A percentile compares a stretch with the other conserved stretches of the same genome.
phyloP scores from a whole-genome alignment of 1,284 basidiomycete genomes.

The Wallemia hederae region DNA sequence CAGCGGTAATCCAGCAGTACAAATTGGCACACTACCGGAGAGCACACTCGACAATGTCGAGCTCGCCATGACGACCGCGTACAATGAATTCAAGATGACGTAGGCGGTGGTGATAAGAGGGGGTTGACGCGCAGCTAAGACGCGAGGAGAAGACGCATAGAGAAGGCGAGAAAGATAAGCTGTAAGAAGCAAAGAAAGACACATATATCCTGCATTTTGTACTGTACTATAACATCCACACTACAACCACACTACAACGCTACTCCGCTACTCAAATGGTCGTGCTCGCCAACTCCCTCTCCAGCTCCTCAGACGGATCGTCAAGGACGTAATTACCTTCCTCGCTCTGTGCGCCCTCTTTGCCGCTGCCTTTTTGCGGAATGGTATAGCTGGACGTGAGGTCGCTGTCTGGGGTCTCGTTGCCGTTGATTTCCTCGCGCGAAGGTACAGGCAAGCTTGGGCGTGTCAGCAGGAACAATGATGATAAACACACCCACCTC shows the following conservation, averaged over 20 bases:
- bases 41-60: background rate
- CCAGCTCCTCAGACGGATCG: slow-evolving; percentile 57
- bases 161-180: too few relatives aligned
- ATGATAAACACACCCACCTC: background rate
- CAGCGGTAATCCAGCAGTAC: slow-evolving; percentile 45
- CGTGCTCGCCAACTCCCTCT: slow-evolving; percentile 45
- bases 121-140: too few relatives aligned
- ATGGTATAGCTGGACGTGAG: slow-evolving; percentile 34
- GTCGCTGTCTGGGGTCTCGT: slow-evolving; percentile 34
- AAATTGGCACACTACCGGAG: background rate
- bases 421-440: slow-evolving; percentile 45
- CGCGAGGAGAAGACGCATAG: too few relatives aligned
- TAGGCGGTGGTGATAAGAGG: too few relatives aligned
- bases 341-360: slow-evolving; percentile 17
- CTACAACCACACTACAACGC: too few relatives aligned
- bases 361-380: too few relatives aligned
- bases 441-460: slow-evolving; percentile 33
- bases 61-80: background rate
- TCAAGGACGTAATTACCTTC: slow-evolving; percentile 32
- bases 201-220: background rate
- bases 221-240: background rate
- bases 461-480: slow-evolving; percentile 6
- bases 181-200: too few relatives aligned
- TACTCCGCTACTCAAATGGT: too few relatives aligned
- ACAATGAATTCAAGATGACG: background rate